Percentiles rank a stretch among this genome's conserved stretches.
Conservation (phyloP, 2,329 filamentous ascomycete genomes). For the Fusarium sp. region DNA sequence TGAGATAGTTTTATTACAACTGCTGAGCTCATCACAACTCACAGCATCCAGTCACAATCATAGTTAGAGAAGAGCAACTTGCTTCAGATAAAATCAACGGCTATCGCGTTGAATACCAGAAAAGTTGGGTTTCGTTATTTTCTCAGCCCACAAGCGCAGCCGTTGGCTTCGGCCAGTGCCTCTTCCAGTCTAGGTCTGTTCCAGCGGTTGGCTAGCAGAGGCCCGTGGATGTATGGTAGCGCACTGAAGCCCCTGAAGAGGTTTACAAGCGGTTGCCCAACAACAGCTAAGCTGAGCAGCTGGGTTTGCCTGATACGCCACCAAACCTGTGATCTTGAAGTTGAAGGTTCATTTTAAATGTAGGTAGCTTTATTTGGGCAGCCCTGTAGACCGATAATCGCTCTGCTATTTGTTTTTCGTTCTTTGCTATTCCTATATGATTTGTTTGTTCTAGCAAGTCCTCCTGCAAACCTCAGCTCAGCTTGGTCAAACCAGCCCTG, state of each 20-base stretch:
- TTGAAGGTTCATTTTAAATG: constrained; percentile 8
- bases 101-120: constrained; percentile 14
- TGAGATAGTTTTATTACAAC: constrained; percentile 7
- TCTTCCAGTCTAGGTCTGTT: constrained; percentile 38
- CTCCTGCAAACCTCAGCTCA: constrained; percentile 25
- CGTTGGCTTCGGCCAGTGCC: constrained; percentile 32
- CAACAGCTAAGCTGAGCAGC: constrained; percentile 33
- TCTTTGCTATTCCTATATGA: not conserved
- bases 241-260: constrained; percentile 37
- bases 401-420: not conserved
- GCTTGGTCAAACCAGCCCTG: constrained; percentile 18
- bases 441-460: not conserved
- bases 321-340: constrained; percentile 18
- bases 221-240: constrained; percentile 9
- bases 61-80: not conserved
- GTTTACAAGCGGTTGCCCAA: constrained; percentile 34
- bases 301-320: constrained; percentile 20
- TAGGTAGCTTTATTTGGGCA: constrained; percentile 4
- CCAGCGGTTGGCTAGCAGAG: constrained; percentile 38
- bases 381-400: not conserved
- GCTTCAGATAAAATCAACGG: constrained; percentile 8
- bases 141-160: constrained; percentile 7
- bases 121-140: constrained; percentile 9
- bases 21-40: constrained; percentile 1
- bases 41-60: not conserved